phyloP scores from a whole-genome alignment of 768 basidiomycete genomes.

The Trametes elegans region DNA sequence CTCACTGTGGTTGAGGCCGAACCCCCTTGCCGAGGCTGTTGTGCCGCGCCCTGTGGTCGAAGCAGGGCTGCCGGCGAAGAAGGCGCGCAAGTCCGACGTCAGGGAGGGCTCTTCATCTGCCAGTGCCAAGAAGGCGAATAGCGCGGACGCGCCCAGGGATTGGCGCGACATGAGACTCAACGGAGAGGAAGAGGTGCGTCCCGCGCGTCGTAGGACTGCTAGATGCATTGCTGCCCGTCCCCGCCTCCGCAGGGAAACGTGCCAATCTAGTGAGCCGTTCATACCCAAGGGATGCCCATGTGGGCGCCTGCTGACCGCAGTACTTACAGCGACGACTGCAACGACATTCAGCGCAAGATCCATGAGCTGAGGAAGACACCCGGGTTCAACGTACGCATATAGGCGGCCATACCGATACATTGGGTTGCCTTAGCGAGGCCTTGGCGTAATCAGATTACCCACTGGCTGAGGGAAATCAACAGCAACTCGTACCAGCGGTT shows the following conservation, averaged over 20 bases:
- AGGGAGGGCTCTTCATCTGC: slow-evolving; percentile 25
- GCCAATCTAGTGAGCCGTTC: slow-evolving; percentile 32
- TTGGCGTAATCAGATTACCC: slow-evolving; percentile 37
- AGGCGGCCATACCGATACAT: not conserved
- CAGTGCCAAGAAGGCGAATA: slow-evolving; percentile 26
- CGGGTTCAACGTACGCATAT: slow-evolving; percentile 41
- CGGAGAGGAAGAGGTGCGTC: slow-evolving; percentile 40
- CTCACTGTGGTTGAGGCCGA: slow-evolving; percentile 13
- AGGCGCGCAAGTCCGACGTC: slow-evolving; percentile 31
- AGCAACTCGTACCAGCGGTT: slow-evolving; percentile 44
- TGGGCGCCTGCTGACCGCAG: not conserved
- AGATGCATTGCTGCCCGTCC: not conserved
- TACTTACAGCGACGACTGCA: slow-evolving; percentile 40
- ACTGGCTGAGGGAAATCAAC: slow-evolving; percentile 48
- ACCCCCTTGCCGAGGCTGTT: not conserved
- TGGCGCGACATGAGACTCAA: slow-evolving; percentile 43
- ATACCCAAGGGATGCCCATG: too few relatives aligned
- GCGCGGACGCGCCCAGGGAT: slow-evolving; percentile 12
- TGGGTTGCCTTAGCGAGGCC: not conserved
- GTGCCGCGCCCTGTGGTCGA: slow-evolving; percentile 13
- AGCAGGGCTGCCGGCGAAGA: too few relatives aligned
- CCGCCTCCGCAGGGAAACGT: slow-evolving; percentile 24
- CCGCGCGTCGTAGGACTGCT: not conserved
- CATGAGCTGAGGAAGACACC: slow-evolving; percentile 39
- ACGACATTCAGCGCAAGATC: slow-evolving; percentile 47